phyloP scores from a whole-genome alignment of 495 filamentous ascomycete species.

The Aspergillus saccharolyticus region DNA sequence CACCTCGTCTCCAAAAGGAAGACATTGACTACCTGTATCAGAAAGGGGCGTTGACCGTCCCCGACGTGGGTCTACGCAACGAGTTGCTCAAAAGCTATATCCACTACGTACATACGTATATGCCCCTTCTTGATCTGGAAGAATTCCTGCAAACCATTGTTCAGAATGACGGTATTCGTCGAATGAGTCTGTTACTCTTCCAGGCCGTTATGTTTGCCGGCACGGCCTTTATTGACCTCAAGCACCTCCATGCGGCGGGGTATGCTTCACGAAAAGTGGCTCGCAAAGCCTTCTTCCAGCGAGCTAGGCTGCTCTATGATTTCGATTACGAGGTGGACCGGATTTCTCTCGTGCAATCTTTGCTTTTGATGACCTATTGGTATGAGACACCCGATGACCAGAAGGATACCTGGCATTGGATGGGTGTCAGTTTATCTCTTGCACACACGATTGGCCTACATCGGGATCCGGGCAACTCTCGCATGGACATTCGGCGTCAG shows the following conservation, averaged over 20 bases:
- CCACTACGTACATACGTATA: constrained; percentile 82
- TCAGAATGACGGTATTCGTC: constrained; percentile 57
- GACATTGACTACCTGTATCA: constrained; percentile 69
- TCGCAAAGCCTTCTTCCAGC: constrained; percentile 73
- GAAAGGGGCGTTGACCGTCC: constrained; percentile 72
- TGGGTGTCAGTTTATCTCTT: constrained; percentile 78
- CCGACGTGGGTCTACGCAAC: constrained; percentile 60
- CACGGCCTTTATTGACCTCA: constrained; percentile 70
- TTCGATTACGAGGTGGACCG: constrained; percentile 82
- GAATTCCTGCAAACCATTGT: constrained; percentile 66
- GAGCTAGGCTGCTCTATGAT: constrained; percentile 72
- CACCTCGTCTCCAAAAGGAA: constrained; percentile 60
- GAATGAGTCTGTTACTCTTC: constrained; percentile 73
- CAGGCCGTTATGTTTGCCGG: constrained; percentile 81
- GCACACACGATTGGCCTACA: constrained; percentile 82
- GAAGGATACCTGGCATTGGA: constrained; percentile 91
- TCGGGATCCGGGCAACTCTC: constrained; percentile 69
- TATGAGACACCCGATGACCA: constrained; percentile 86
- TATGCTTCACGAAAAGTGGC: constrained; percentile 67
- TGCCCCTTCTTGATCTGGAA: constrained; percentile 77
- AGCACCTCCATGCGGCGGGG: constrained; percentile 62
- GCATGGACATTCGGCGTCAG: constrained; percentile 64
- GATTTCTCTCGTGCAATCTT: constrained; percentile 73
- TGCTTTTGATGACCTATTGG: constrained; percentile 86
- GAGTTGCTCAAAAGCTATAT: constrained; percentile 70